Evolutionary conservation across 2,329 filamentous ascomycete species (phyloP), one percentile per base, ranked within the genome.

Genomic region (Sporothrix luriei): DNA sequence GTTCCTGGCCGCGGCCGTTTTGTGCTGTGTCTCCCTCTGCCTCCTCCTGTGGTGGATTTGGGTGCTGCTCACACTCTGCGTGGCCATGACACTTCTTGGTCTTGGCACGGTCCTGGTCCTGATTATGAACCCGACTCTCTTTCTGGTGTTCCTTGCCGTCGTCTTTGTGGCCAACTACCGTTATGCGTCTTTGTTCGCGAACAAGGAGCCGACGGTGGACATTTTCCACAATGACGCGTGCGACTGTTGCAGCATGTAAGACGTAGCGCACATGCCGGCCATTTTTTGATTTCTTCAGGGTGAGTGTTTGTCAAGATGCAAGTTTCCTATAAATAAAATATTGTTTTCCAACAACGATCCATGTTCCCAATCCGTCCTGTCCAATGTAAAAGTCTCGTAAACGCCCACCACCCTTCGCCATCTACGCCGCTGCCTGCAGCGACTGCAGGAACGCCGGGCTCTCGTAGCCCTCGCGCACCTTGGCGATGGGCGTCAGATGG

Each of bases 391-490:
- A 59, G 3, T 9, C 33, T 61, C 7, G 33, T 59, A 61, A 21
- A 7, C 33, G 29, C 33, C 33, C 29, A n/a, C n/a, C n/a, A n/a
- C 11, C 11, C 14, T 43, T 43, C 40, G 13, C 40, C 40, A 43
- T 43, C 11, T 24, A 46, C 16, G 11, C 38, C 38, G n/a, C 38
- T 13, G 38, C 57, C 66, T 61, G 52, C 13, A 73, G 69, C 38
- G 71, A 71, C 70, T 74, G 80, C 74, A 83, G 72, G 74, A 89
- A 90, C 0, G 82, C 81, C 55, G 77, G 76, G 69, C 83, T 85
- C 77, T 89, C 87, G 68, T 79, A 81, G 0, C 87, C 87, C 70
- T 89, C 82, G 0, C 79, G 78, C 19, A 88, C 86, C 76, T 87
- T 87, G 7, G 84, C 86, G 55, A 89, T 78, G 0, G 85, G 84